phyloP scores from a whole-genome alignment of 805 yeast species.

The Saccharomyces paradoxus region DNA sequence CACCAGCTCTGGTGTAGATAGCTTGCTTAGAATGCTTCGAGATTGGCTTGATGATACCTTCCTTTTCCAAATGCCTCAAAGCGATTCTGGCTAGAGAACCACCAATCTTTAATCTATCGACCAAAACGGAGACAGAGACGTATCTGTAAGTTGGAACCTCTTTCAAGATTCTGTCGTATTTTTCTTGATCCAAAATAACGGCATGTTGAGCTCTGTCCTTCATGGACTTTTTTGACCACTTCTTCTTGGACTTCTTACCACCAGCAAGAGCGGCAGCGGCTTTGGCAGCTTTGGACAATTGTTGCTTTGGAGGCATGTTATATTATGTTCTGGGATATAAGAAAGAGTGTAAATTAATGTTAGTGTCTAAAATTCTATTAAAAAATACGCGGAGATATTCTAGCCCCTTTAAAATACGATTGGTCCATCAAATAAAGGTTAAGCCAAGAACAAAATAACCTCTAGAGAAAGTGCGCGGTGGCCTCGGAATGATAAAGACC shows the following conservation, averaged over 20 bases:
- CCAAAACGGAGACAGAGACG: slow-evolving; percentile 95
- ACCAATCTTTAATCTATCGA: slow-evolving; percentile 98
- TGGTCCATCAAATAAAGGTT: background rate
- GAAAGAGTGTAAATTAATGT: background rate
- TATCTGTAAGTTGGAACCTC: slow-evolving; percentile 98
- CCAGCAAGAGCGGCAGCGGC: slow-evolving; percentile 99
- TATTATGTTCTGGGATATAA: slow-evolving; percentile 5
- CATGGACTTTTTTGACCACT: slow-evolving; percentile 99
- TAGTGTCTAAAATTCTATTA: background rate
- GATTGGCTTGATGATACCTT: slow-evolving; percentile 91
- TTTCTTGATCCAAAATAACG: slow-evolving; percentile 94
- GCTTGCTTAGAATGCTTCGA: slow-evolving; percentile 93
- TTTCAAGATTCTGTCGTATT: slow-evolving; percentile 98
- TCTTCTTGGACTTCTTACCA: slow-evolving; percentile 99
- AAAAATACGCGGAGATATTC: background rate
- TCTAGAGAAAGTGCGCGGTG: background rate
- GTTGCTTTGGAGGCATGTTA: slow-evolving; percentile 97
- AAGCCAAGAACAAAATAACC: background rate
- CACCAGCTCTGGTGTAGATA: slow-evolving; percentile 83
- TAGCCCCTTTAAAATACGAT: background rate
- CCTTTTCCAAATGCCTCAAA: slow-evolving; percentile 86
- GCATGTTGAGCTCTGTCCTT: slow-evolving; percentile 99
- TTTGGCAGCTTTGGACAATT: slow-evolving; percentile 98
- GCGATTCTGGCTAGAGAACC: slow-evolving; percentile 99
- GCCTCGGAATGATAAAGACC: background rate